A percentile compares a stretch with the other conserved stretches of the same genome.
Conservation (phyloP, 2,329 filamentous ascomycete species). For the Fusarium sp. region DNA sequence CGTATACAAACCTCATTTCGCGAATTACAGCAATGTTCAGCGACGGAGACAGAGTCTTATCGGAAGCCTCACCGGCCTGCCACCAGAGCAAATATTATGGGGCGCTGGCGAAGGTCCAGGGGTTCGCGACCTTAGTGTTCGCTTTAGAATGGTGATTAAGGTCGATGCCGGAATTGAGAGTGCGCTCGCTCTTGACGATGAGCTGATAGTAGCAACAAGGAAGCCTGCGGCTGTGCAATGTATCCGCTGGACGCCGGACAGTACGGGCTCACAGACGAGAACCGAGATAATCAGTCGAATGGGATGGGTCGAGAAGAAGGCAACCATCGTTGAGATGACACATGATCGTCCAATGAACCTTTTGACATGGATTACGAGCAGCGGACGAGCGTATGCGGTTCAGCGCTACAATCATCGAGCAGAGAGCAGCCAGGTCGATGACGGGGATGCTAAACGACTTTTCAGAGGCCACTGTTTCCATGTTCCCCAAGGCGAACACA, state of each 20-base stretch:
- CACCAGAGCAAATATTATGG: slow-evolving; percentile 71
- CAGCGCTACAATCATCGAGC: slow-evolving; percentile 69
- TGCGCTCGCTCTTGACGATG: slow-evolving; percentile 89
- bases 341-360: slow-evolving; percentile 97
- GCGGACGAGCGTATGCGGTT: slow-evolving; percentile 90
- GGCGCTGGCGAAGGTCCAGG: slow-evolving; percentile 85
- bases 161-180: slow-evolving; percentile 94
- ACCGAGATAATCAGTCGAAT: slow-evolving; percentile 91
- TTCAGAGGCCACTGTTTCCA: slow-evolving; percentile 96
- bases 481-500: slow-evolving; percentile 66
- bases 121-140: slow-evolving; percentile 86
- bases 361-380: slow-evolving; percentile 88
- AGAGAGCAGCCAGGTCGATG: slow-evolving; percentile 53
- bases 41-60: slow-evolving; percentile 69
- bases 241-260: slow-evolving; percentile 92
- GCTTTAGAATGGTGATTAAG: slow-evolving; percentile 97
- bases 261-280: slow-evolving; percentile 82
- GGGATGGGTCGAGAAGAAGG: slow-evolving; percentile 83
- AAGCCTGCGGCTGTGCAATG: slow-evolving; percentile 97
- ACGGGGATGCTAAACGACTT: slow-evolving; percentile 69
- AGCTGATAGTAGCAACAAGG: slow-evolving; percentile 88
- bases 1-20: slow-evolving; percentile 86
- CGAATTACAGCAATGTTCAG: slow-evolving; percentile 71
- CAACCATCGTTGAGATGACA: slow-evolving; percentile 83
- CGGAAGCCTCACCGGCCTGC: slow-evolving; percentile 63